A percentile compares a stretch with the other conserved stretches of the same genome.
These are phyloP conservation scores for Fusarium bactridioides DNA, from an alignment of 2,329 filamentous ascomycete species.

Conservation along the genomic window DNA sequence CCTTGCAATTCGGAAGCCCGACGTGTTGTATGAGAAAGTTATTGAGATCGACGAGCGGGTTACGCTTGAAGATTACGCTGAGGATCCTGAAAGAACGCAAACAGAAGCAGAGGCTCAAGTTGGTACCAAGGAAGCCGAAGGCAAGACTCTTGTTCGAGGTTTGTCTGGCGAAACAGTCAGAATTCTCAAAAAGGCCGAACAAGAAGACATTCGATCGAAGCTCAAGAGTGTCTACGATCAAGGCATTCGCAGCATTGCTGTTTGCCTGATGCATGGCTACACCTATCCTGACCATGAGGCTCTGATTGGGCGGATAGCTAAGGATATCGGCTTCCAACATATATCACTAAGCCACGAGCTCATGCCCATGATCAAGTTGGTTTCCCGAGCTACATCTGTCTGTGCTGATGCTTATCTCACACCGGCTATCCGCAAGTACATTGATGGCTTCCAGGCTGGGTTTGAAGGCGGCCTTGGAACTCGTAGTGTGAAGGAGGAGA, in stretches of 20 bases:
- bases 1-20: slow-evolving; percentile 84
- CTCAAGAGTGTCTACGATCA: slow-evolving; percentile 69
- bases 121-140: slow-evolving; percentile 55
- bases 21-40: slow-evolving; percentile 84
- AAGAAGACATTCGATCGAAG: slow-evolving; percentile 62
- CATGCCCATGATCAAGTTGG: slow-evolving; percentile 56
- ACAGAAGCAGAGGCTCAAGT: slow-evolving; percentile 63
- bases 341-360: slow-evolving; percentile 65
- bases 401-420: slow-evolving; percentile 57
- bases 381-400: slow-evolving; percentile 53
- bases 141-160: slow-evolving; percentile 70
- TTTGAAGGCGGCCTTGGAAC: slow-evolving; percentile 84
- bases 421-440: slow-evolving; percentile 52
- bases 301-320: slow-evolving; percentile 76
- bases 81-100: slow-evolving; percentile 74
- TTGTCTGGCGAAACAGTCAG: slow-evolving; percentile 75
- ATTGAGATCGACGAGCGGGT: slow-evolving; percentile 93
- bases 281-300: slow-evolving; percentile 89
- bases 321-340: slow-evolving; percentile 77
- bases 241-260: slow-evolving; percentile 82
- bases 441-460: slow-evolving; percentile 79
- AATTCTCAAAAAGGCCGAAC: slow-evolving; percentile 67
- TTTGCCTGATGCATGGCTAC: slow-evolving; percentile 92
- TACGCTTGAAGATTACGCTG: slow-evolving; percentile 89
- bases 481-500: slow-evolving; percentile 73